phyloP scores from a whole-genome alignment of 352 stramenopile species.

The Phytophthora agathidicida region DNA sequence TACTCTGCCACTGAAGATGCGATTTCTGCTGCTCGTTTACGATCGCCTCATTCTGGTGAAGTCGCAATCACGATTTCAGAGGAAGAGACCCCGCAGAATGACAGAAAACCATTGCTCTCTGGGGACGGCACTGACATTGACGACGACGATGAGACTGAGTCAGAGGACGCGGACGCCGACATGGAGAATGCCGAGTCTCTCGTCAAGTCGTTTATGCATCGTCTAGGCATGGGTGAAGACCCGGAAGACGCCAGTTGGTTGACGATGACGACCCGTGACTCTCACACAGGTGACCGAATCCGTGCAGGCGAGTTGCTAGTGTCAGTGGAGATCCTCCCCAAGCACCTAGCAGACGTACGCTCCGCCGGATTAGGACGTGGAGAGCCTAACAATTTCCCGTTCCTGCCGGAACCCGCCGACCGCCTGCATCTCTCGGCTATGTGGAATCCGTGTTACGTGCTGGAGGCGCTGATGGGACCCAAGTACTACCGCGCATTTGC shows the following conservation, averaged over 20 bases:
- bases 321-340: conserved; percentile 77
- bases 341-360: conserved; percentile 56
- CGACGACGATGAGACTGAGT: conserved; percentile 31
- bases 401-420: conserved; percentile 72
- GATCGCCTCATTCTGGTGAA: conserved; percentile 22
- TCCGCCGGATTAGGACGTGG: conserved; percentile 74
- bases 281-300: conserved; percentile 59
- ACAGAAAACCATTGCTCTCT: conserved; percentile 35
- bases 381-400: conserved; percentile 84
- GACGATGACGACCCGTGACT: conserved; percentile 73
- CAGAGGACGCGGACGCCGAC: conserved; percentile 34
- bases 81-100: conserved; percentile 7
- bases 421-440: conserved; percentile 78
- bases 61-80: conserved; percentile 35
- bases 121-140: conserved; percentile 6
- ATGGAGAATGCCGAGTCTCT: conserved; percentile 73
- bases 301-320: conserved; percentile 69
- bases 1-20: conserved; percentile 41
- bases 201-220: conserved; percentile 75
- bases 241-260: conserved; percentile 79
- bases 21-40: conserved; percentile 20
- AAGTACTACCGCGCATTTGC: conserved; percentile 77
- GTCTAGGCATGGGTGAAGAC: conserved; percentile 81
- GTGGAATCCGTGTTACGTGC: conserved; percentile 84
- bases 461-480: conserved; percentile 77